Evolutionary conservation across 2,329 filamentous ascomycete species (phyloP), one percentile per base, ranked within the genome.

Genomic region (Rutstroemia sp.): DNA sequence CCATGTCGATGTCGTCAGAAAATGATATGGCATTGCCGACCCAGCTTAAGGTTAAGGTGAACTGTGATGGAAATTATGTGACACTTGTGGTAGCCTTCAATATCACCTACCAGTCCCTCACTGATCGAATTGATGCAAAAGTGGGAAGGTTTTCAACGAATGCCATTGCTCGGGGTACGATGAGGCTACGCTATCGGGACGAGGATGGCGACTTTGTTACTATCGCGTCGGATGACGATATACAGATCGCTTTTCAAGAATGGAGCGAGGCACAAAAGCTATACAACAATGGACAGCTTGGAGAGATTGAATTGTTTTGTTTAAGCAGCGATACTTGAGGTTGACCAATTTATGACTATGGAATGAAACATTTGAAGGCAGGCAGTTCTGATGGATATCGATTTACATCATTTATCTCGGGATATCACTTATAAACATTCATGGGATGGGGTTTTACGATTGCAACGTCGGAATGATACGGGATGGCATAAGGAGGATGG

Each of bases 11-110:
- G 51, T 63, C 66, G 17, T 58, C 56, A 40, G 64, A 75, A 65
- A 56, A 77, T 70, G 68, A 91, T 23, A 67, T 80, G 64, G 77
- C 74, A 23, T 70, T 79, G 50, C 82, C 78, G 47, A 84, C 88
- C 7, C 94, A 97, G 68, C 80, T 99, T 51, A 97, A 96, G 73
- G 92, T 96, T 51, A 95, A 95, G 70, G 91, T 99, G 57, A 92
- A 92, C 68, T 95, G 89, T 68, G 89, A 94, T 58, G 87, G 88
- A 48, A 94, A 92, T 68, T 95, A 95, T 64, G 87, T 96, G 58
- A 96, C 92, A 0, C 79, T 99, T n/a, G 92, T 99, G 10, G 95
- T 96, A 44, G 88, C 90, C 34, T 95, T 90, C 72, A 96, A 95
- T 69, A 97, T 97, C 66, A 87, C 89, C 42, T 97, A 95, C 72